Evolutionary conservation across 2,329 filamentous ascomycete genomes (phyloP).

Genomic region (Penicillium freii): DNA sequence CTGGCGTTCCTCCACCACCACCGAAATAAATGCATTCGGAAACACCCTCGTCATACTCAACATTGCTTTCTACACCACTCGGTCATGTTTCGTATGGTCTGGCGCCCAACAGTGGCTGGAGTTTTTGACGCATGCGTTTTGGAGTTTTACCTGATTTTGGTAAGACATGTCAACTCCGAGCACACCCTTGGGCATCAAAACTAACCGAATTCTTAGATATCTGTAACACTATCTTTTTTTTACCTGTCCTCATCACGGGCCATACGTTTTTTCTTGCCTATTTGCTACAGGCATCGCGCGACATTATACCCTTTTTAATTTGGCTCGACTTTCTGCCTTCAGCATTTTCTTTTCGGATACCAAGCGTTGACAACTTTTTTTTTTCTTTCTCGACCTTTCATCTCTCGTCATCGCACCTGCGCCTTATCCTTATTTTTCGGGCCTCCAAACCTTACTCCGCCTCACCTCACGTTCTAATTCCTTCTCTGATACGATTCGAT

Average conservation of each 20-base stretch:
- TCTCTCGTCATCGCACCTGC: slow-evolving; percentile 13
- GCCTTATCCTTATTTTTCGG: slow-evolving; percentile 14
- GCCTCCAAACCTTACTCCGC: slow-evolving; percentile 10
- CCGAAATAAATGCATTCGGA: slow-evolving; percentile 33
- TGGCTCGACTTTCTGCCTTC: slow-evolving; percentile 15
- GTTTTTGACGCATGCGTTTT: slow-evolving; percentile 28
- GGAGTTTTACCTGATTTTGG: slow-evolving; percentile 28
- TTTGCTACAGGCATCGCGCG: slow-evolving; percentile 22
- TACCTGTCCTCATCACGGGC: slow-evolving; percentile 14
- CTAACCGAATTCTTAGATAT: slow-evolving; percentile 24
- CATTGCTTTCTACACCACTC: slow-evolving; percentile 23
- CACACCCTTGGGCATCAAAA: slow-evolving; percentile 23
- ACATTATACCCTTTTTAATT: slow-evolving; percentile 33
- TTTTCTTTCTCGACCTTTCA: slow-evolving; percentile 9
- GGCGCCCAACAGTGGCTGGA: slow-evolving; percentile 27
- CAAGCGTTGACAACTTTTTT: slow-evolving; percentile 23
- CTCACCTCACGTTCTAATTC: slow-evolving; percentile 6
- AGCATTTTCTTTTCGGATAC: slow-evolving; percentile 30
- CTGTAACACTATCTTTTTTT: slow-evolving; percentile 32
- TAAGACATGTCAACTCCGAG: slow-evolving; percentile 20
- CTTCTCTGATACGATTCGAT: slow-evolving; percentile 15
- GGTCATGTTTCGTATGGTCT: slow-evolving; percentile 18
- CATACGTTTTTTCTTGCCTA: slow-evolving; percentile 17
- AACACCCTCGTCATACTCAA: slow-evolving; percentile 16
- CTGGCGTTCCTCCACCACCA: slow-evolving; percentile 45